These are phyloP conservation scores for Penicillium hordei DNA, from an alignment of 2,329 filamentous ascomycete genomes.

Conservation along the genomic window DNA sequence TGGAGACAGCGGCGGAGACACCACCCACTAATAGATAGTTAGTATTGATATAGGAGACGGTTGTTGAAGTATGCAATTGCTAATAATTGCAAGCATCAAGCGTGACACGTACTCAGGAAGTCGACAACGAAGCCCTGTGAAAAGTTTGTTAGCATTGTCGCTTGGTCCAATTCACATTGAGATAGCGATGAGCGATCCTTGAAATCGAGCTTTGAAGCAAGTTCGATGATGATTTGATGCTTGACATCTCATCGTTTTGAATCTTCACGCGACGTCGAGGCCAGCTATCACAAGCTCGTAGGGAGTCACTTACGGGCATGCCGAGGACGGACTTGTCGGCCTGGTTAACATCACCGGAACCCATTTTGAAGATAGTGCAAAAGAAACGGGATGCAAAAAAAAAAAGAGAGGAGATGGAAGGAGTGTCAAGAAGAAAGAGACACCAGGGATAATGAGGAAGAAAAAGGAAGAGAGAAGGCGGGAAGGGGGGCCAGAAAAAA, in stretches of 20 bases:
- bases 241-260: neutral
- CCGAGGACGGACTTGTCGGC: constrained; percentile 56
- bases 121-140: constrained; percentile 87
- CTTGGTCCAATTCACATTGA: neutral
- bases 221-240: constrained; percentile 5
- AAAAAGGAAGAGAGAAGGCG: constrained; percentile 45
- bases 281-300: neutral
- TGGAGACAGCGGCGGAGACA: constrained; percentile 99
- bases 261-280: neutral
- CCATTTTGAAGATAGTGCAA: constrained; percentile 48
- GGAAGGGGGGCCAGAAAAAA: constrained; percentile 36
- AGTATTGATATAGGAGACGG: constrained; percentile 33
- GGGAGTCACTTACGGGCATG: constrained; percentile 46
- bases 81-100: neutral
- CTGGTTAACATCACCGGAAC: constrained; percentile 51
- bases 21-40: constrained; percentile 78
- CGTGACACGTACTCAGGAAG: constrained; percentile 86
- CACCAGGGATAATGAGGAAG: constrained; percentile 36
- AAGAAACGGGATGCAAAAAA: constrained; percentile 40
- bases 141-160: constrained; percentile 30
- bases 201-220: neutral
- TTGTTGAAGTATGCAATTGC: neutral
- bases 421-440: constrained; percentile 36
- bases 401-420: constrained; percentile 40
- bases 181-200: neutral